A percentile compares a stretch with the other conserved stretches of the same genome.
Evolutionary conservation across 805 yeast genomes (phyloP).

Genomic region (Metschnikowia lachancei): DNA sequence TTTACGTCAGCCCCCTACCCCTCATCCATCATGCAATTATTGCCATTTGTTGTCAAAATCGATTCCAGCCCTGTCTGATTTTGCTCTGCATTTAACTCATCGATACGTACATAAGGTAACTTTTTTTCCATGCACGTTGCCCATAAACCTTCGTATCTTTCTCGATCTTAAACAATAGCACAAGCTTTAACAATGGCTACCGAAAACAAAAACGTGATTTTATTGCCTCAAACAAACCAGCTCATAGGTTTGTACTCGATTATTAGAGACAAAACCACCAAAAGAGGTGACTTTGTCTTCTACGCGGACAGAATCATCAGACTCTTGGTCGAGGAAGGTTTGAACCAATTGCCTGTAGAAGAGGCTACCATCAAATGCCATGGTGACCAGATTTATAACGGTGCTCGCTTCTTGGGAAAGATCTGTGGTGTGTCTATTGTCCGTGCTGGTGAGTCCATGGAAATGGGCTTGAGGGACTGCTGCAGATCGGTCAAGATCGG

Average conservation of each 20-base stretch:
- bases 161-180: not conserved
- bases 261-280: constrained; percentile 77
- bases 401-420: constrained; percentile 82
- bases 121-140: not conserved
- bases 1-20: too few species aligned
- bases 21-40: not conserved
- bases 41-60: not conserved
- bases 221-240: constrained; percentile 88
- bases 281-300: constrained; percentile 90
- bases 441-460: constrained; percentile 99
- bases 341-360: constrained; percentile 90
- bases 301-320: constrained; percentile 94
- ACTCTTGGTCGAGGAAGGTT: constrained; percentile 89
- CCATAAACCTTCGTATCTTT: not conserved
- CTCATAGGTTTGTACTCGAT: constrained; percentile 83
- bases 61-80: not conserved
- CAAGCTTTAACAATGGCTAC: constrained; percentile 6
- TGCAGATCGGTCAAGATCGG: constrained; percentile 96
- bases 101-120: too few species aligned
- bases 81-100: not conserved
- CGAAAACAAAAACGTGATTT: constrained; percentile 51
- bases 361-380: constrained; percentile 68
- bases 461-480: constrained; percentile 95
- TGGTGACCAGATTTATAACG: constrained; percentile 66
- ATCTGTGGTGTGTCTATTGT: constrained; percentile 98